A percentile compares a stretch with the other conserved stretches of the same genome.
These are phyloP conservation scores for Inosperma sp. DNA, from an alignment of 768 basidiomycete species.

Conservation along the genomic window DNA sequence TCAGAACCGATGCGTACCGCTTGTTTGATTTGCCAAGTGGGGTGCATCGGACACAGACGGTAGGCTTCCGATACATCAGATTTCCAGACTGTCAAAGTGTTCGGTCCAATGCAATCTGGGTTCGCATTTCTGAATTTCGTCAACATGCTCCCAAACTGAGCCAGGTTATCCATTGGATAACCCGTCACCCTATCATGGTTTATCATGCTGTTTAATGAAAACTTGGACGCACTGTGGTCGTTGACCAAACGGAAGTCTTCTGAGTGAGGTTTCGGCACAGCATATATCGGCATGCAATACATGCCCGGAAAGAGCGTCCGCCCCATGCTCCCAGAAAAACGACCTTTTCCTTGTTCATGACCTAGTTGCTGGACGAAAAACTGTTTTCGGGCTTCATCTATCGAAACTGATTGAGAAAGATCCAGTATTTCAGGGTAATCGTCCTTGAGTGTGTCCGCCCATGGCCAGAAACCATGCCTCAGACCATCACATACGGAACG, in stretches of 20 bases:
- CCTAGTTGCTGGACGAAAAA: conserved; percentile 26
- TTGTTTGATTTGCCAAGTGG: conserved; percentile 42
- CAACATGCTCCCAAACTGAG: conserved; percentile 9
- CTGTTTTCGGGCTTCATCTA: conserved; percentile 4
- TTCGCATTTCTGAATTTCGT: background rate
- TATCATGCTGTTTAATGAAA: conserved; percentile 1
- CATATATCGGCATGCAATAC: conserved; percentile 21
- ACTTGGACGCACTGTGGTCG: conserved; percentile 29
- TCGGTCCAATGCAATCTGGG: background rate
- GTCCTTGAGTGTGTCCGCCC: conserved; percentile 21
- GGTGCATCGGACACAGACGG: conserved; percentile 32
- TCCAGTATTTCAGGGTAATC: conserved; percentile 23
- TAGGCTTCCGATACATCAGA: conserved; percentile 39
- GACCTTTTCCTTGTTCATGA: conserved; percentile 14
- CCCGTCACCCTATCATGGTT: background rate
- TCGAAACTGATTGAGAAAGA: conserved; percentile 8
- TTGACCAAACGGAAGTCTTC: conserved; percentile 33
- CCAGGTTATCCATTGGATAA: conserved; percentile 19
- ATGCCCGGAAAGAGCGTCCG: background rate
- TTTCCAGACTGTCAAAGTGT: conserved; percentile 28
- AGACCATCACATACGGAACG: conserved; percentile 28
- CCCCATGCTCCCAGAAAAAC: conserved; percentile 16
- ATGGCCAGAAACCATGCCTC: conserved; percentile 42
- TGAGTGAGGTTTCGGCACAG: conserved; percentile 29
- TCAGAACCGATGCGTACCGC: conserved; percentile 21